These are phyloP conservation scores for Arctium minus DNA, from an alignment of 129 eudicot genomes.

Conservation along the genomic window DNA sequence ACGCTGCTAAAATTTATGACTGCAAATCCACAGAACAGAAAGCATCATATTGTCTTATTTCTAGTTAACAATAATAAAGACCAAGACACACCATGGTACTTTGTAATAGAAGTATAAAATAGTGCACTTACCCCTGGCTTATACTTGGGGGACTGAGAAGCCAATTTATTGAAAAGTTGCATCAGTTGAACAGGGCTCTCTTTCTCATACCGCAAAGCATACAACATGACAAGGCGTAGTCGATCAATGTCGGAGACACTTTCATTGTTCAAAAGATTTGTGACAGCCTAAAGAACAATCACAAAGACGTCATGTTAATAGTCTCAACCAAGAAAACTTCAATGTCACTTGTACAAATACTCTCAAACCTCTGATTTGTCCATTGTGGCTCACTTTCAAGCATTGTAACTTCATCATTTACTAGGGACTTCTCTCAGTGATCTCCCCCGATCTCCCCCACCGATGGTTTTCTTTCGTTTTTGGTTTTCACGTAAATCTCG, in stretches of 20 bases:
- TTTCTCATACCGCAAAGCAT: slow-evolving; percentile 95
- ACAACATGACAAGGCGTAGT: slow-evolving; percentile 85
- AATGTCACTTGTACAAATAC: not conserved
- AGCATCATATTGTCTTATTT: not conserved
- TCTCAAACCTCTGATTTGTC: too few species aligned
- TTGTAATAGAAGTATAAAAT: slow-evolving; percentile 1
- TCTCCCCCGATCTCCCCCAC: too few species aligned
- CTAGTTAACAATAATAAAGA: not conserved
- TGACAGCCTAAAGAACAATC: slow-evolving; percentile 71
- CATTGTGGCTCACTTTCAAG: too few species aligned
- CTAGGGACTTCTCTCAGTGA: too few species aligned
- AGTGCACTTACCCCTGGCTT: slow-evolving; percentile 80
- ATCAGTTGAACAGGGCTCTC: slow-evolving; percentile 98
- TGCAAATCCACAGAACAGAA: not conserved
- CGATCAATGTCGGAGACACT: slow-evolving; percentile 89
- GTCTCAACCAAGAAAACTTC: slow-evolving; percentile 1
- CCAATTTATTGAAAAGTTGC: slow-evolving; percentile 95
- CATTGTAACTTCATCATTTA: too few species aligned
- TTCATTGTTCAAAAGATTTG: slow-evolving; percentile 81
- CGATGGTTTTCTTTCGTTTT: too few species aligned
- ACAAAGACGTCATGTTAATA: slow-evolving; percentile 11
- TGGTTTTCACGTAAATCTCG: too few species aligned
- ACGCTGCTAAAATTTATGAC: too few species aligned
- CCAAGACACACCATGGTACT: not conserved
- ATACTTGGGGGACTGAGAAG: slow-evolving; percentile 90